phyloP scores from a whole-genome alignment of 2,329 filamentous ascomycete genomes.

The Hypoxylon sp. region DNA sequence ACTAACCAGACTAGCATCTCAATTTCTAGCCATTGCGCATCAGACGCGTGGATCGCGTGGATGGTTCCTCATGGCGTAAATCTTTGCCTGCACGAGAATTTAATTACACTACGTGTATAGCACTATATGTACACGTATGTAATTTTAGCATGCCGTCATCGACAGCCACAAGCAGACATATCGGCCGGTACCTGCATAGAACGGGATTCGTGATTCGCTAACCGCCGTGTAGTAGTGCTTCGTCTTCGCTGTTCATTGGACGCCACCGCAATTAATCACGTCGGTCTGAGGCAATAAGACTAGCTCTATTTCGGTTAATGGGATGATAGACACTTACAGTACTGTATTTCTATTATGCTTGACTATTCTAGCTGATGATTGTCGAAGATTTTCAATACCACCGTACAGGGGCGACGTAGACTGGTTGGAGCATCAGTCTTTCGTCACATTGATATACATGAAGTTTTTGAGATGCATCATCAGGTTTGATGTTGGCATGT shows the following conservation, averaged over 20 bases:
- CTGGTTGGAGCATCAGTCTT: slow-evolving; percentile 8
- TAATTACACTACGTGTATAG: slow-evolving; percentile 26
- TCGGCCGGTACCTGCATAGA: slow-evolving; percentile 43
- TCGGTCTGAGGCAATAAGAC: not conserved
- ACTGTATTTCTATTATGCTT: not conserved
- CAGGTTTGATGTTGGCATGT: slow-evolving; percentile 24
- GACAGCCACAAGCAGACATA: slow-evolving; percentile 30
- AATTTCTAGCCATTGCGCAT: slow-evolving; percentile 13
- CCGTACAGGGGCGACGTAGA: slow-evolving; percentile 1
- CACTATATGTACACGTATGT: slow-evolving; percentile 26
- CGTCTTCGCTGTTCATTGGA: slow-evolving; percentile 10
- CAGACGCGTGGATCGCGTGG: slow-evolving; percentile 35
- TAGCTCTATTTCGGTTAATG: slow-evolving; percentile 9
- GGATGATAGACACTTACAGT: not conserved
- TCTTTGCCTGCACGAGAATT: slow-evolving; percentile 17
- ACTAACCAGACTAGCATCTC: slow-evolving; percentile 2
- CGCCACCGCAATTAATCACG: slow-evolving; percentile 17
- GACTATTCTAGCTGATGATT: no score
- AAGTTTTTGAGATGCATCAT: slow-evolving; percentile 20
- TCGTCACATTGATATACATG: slow-evolving; percentile 21
- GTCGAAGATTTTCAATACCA: not conserved
- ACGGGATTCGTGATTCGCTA: slow-evolving; percentile 26
- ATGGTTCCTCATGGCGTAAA: slow-evolving; percentile 20
- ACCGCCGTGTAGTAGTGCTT: not conserved
- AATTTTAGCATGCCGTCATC: slow-evolving; percentile 32